These are phyloP conservation scores for Oryza nivara DNA, from an alignment of 176 grass and related monocot genomes.

Conservation along the genomic window DNA sequence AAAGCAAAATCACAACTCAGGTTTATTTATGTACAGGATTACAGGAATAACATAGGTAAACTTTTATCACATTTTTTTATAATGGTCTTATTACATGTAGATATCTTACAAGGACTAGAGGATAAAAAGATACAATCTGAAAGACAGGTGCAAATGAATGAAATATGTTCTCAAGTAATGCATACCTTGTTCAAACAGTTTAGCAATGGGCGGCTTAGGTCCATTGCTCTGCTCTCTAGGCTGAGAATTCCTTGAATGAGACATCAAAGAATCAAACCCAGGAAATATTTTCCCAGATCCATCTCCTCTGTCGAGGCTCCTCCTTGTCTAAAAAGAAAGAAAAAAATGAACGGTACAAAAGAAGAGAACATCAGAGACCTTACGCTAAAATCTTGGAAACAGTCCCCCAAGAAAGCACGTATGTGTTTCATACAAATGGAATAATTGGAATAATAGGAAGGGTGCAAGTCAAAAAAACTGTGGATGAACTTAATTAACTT, in stretches of 20 bases:
- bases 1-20: not conserved
- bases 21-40: not conserved
- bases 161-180: not conserved
- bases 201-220: conserved; percentile 81
- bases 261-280: conserved; percentile 88
- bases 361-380: conserved; percentile 20
- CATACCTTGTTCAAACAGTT: conserved; percentile 97
- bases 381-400: conserved; percentile 18
- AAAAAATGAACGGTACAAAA: conserved; percentile 24
- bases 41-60: conserved; percentile 2
- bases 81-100: conserved; percentile 7
- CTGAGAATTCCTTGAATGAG: conserved; percentile 76
- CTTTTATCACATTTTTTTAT: not conserved
- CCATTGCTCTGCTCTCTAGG: conserved; percentile 85
- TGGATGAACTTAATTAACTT: conserved; percentile 10
- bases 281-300: conserved; percentile 87
- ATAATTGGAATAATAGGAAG: conserved; percentile 16
- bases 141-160: not conserved
- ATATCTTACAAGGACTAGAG: not conserved
- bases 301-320: conserved; percentile 85
- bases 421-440: not conserved
- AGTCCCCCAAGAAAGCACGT: not conserved
- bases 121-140: conserved; percentile 18
- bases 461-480: not conserved
- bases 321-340: conserved; percentile 68